These are phyloP conservation scores for Solanum megistacrolobum DNA, from an alignment of 257 asterid species.

Conservation along the genomic window DNA sequence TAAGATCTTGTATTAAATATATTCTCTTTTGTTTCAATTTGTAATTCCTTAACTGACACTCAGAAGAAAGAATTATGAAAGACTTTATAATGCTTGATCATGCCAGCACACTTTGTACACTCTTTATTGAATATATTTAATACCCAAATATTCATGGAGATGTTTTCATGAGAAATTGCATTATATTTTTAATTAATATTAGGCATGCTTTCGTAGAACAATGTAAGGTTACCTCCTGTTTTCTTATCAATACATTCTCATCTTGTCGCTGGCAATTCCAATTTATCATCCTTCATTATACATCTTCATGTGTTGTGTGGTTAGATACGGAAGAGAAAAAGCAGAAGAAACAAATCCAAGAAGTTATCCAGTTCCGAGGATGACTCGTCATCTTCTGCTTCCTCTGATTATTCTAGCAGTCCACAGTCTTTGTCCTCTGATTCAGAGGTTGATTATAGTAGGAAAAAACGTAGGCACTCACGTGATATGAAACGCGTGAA, in stretches of 20 bases:
- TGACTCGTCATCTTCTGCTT: slow-evolving; percentile 31
- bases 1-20: background rate
- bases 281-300: background rate
- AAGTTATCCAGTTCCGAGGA: slow-evolving; percentile 28
- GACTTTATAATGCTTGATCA: background rate
- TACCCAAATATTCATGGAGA: background rate
- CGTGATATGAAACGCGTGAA: slow-evolving; percentile 17
- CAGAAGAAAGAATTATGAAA: background rate
- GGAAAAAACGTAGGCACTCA: slow-evolving; percentile 24
- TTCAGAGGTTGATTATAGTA: slow-evolving; percentile 20
- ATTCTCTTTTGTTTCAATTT: background rate
- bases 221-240: background rate
- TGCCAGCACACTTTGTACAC: background rate
- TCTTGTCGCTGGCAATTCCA: background rate
- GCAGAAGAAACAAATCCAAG: slow-evolving; percentile 39
- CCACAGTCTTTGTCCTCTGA: slow-evolving; percentile 39
- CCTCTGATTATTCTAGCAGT: slow-evolving; percentile 42
- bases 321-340: slow-evolving; percentile 43
- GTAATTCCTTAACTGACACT: background rate
- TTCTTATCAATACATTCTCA: background rate
- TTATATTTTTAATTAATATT: background rate
- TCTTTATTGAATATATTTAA: background rate
- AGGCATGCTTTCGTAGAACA: background rate
- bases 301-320: slow-evolving; percentile 2
- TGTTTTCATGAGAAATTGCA: background rate